A percentile compares a stretch with the other conserved stretches of the same genome.
These are phyloP conservation scores for Shiraia sp. DNA, from an alignment of 2,329 filamentous ascomycete genomes.

Conservation along the genomic window DNA sequence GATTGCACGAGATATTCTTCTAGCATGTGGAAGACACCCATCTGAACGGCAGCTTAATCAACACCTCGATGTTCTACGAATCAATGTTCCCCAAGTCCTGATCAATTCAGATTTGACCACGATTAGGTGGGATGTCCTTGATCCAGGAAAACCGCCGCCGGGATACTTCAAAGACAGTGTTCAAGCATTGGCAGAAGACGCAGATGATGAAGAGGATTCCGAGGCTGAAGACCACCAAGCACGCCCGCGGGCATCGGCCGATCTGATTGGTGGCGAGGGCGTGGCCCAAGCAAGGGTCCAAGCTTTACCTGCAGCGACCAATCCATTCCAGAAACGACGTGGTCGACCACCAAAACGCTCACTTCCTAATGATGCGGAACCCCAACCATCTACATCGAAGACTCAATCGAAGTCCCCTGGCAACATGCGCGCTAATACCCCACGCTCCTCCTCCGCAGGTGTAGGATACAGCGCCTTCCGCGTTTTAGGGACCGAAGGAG, in stretches of 20 bases:
- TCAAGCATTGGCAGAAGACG: constrained; percentile 33
- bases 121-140: constrained; percentile 65
- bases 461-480: constrained; percentile 52
- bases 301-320: constrained; percentile 33
- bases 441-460: constrained; percentile 21
- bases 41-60: constrained; percentile 62
- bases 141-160: constrained; percentile 55
- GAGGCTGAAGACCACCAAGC: constrained; percentile 27
- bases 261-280: constrained; percentile 25
- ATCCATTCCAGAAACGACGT: constrained; percentile 38
- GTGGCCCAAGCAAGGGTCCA: constrained; percentile 27
- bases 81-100: constrained; percentile 50
- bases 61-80: constrained; percentile 57
- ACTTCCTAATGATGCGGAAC: constrained; percentile 21
- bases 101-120: constrained; percentile 58
- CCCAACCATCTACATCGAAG: constrained; percentile 19
- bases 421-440: constrained; percentile 31
- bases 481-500: constrained; percentile 36
- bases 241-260: constrained; percentile 17
- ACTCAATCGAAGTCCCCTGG: constrained; percentile 10
- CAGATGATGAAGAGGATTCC: constrained; percentile 41
- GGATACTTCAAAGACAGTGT: constrained; percentile 35
- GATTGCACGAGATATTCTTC: constrained; percentile 66
- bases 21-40: constrained; percentile 65
- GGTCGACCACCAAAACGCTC: constrained; percentile 44